Evolutionary conservation across 2,329 filamentous ascomycete genomes (phyloP).

Genomic region (Graphilbum sp.): DNA sequence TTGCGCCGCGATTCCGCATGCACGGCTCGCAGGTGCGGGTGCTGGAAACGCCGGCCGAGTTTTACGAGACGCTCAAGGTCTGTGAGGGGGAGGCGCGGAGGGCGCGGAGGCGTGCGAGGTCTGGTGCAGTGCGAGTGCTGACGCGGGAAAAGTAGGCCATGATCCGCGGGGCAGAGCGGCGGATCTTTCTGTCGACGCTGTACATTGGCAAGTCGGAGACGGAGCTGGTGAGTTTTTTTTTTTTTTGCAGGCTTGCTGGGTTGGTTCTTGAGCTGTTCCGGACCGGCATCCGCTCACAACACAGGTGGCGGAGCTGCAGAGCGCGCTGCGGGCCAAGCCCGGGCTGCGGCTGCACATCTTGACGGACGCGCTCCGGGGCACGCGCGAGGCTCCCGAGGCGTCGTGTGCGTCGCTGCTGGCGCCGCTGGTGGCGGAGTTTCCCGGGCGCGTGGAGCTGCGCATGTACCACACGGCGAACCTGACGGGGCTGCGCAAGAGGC

Average conservation of each 20-base stretch:
- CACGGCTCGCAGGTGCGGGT: constrained; percentile 66
- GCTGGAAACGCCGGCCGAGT: constrained; percentile 65
- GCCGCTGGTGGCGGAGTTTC: constrained; percentile 67
- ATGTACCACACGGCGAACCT: constrained; percentile 98
- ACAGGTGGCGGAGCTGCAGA: constrained; percentile 60
- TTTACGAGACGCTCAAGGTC: constrained; percentile 84
- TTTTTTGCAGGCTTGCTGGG: too few relatives aligned
- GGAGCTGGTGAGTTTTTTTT: constrained; percentile 56
- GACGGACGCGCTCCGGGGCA: constrained; percentile 81
- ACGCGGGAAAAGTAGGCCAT: constrained; percentile 38
- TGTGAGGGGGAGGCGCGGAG: not conserved
- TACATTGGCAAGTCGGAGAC: constrained; percentile 91
- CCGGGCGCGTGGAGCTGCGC: constrained; percentile 72
- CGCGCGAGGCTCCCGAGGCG: constrained; percentile 69
- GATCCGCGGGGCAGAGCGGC: constrained; percentile 60
- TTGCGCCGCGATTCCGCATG: constrained; percentile 83
- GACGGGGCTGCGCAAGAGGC: constrained; percentile 67
- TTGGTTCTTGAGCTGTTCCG: too few relatives aligned
- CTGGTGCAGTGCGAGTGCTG: not conserved
- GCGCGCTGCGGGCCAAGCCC: constrained; percentile 59
- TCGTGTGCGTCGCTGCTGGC: constrained; percentile 81
- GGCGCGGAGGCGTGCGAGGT: not conserved
- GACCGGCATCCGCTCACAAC: too few relatives aligned
- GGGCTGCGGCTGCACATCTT: constrained; percentile 72
- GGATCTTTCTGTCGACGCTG: constrained; percentile 86